phyloP scores from a whole-genome alignment of 805 yeast species.

The Metschnikowia drakensbergensis region DNA sequence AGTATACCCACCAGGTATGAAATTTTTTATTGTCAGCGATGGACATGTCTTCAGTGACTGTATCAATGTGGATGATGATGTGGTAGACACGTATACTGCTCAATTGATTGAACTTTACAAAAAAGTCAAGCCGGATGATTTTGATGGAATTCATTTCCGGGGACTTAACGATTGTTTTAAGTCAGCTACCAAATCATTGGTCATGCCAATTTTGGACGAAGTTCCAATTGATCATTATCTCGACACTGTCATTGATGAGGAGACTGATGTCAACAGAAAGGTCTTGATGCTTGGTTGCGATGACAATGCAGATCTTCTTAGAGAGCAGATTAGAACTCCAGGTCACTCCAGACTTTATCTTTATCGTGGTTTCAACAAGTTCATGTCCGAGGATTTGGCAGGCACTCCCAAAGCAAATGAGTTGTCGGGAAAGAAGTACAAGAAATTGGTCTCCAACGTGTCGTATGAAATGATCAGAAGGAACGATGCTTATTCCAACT shows the following conservation, averaged over 20 bases:
- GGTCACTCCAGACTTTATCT: slow-evolving; percentile 50
- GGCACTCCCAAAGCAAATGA: slow-evolving; percentile 35
- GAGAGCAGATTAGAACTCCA: slow-evolving; percentile 32
- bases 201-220: slow-evolving; percentile 17
- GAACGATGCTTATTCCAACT: slow-evolving; percentile 61
- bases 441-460: slow-evolving; percentile 48
- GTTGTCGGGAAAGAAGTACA: slow-evolving; percentile 45
- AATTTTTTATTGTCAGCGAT: slow-evolving; percentile 55
- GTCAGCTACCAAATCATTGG: slow-evolving; percentile 16
- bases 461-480: slow-evolving; percentile 61
- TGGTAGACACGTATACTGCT: slow-evolving; percentile 46
- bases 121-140: slow-evolving; percentile 29
- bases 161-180: slow-evolving; percentile 36
- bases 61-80: slow-evolving; percentile 55
- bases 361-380: slow-evolving; percentile 55
- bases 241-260: slow-evolving; percentile 29
- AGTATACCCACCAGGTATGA: slow-evolving; percentile 53
- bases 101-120: slow-evolving; percentile 43
- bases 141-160: slow-evolving; percentile 27
- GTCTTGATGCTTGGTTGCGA: slow-evolving; percentile 36
- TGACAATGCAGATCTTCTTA: slow-evolving; percentile 34
- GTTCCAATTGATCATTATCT: slow-evolving; percentile 29
- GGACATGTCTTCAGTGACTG: slow-evolving; percentile 67
- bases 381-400: slow-evolving; percentile 57
- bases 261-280: slow-evolving; percentile 35